Evolutionary conservation across 2,329 filamentous ascomycete genomes (phyloP).

Genomic region (Alternaria sp.): DNA sequence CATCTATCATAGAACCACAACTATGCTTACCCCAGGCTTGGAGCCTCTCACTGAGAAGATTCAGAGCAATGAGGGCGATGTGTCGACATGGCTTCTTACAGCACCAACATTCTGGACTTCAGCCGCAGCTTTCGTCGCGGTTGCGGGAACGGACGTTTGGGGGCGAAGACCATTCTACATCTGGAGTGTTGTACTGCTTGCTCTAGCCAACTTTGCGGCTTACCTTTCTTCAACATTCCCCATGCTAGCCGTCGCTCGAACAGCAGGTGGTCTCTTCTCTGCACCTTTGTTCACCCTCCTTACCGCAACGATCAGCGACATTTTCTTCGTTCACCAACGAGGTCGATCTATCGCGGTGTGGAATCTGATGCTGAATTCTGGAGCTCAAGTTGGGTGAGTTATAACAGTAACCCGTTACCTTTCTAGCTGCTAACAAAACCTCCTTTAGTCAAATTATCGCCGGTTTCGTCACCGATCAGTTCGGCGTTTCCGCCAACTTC

Average conservation of each 20-base stretch:
- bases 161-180: constrained; percentile 17
- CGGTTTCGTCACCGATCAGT: constrained; percentile 14
- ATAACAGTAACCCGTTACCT: neutral
- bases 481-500: constrained; percentile 17
- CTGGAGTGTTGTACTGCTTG: constrained; percentile 14
- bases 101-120: constrained; percentile 22
- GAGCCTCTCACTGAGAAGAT: constrained; percentile 11
- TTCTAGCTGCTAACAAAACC: neutral
- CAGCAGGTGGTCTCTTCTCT: constrained; percentile 15
- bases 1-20: constrained; percentile 5
- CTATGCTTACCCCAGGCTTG: constrained; percentile 20
- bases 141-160: constrained; percentile 18
- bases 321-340: constrained; percentile 20
- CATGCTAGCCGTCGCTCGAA: constrained; percentile 13
- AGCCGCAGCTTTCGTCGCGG: constrained; percentile 16
- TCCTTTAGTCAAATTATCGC: constrained; percentile 2
- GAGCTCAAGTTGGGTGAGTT: constrained; percentile 18
- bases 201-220: constrained; percentile 12
- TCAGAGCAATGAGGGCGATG: constrained; percentile 16
- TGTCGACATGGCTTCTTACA: constrained; percentile 18
- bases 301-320: constrained; percentile 19
- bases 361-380: constrained; percentile 18
- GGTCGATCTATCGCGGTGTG: constrained; percentile 20
- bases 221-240: constrained; percentile 14
- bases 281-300: constrained; percentile 18